Evolutionary conservation across 768 basidiomycete species (phyloP).

Genomic region (Pleurotus eryngii): DNA sequence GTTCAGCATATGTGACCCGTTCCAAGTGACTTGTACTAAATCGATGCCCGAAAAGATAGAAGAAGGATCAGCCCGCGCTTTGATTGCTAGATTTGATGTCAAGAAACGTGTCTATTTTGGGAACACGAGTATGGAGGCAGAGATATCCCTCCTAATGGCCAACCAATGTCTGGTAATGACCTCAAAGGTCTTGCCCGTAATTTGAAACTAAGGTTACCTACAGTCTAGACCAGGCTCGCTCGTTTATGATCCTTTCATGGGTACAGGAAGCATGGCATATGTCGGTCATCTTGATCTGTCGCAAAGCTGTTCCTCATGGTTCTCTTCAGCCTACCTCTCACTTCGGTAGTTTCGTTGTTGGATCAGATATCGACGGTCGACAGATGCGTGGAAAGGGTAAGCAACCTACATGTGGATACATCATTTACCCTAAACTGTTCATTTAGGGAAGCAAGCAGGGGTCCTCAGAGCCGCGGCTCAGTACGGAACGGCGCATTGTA

Average conservation of each 20-base stretch:
- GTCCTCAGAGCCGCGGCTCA: slow-evolving; percentile 78
- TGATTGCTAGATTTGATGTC: slow-evolving; percentile 75
- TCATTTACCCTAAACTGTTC: background rate
- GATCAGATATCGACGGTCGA: slow-evolving; percentile 95
- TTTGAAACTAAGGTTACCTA: background rate
- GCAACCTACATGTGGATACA: slow-evolving; percentile 2
- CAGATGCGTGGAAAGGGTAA: slow-evolving; percentile 94
- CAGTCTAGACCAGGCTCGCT: slow-evolving; percentile 87
- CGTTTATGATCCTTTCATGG: slow-evolving; percentile 94
- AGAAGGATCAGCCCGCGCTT: slow-evolving; percentile 63
- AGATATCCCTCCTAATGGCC: slow-evolving; percentile 93
- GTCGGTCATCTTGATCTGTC: slow-evolving; percentile 31
- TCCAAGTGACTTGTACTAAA: slow-evolving; percentile 1
- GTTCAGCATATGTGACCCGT: slow-evolving; percentile 18
- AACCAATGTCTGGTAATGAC: slow-evolving; percentile 82
- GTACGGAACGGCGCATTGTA: slow-evolving; percentile 70
- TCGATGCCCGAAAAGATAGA: slow-evolving; percentile 33
- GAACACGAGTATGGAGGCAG: slow-evolving; percentile 97
- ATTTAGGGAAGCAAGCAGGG: slow-evolving; percentile 52
- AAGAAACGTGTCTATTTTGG: slow-evolving; percentile 91
- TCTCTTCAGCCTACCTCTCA: slow-evolving; percentile 68
- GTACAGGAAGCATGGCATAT: slow-evolving; percentile 90
- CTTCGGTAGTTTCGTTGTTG: slow-evolving; percentile 84
- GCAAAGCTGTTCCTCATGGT: background rate
- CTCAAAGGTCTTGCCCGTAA: background rate